A percentile compares a stretch with the other conserved stretches of the same genome.
Conservation (phyloP, 345 rosid species). For the Bruguiera sexangula region DNA sequence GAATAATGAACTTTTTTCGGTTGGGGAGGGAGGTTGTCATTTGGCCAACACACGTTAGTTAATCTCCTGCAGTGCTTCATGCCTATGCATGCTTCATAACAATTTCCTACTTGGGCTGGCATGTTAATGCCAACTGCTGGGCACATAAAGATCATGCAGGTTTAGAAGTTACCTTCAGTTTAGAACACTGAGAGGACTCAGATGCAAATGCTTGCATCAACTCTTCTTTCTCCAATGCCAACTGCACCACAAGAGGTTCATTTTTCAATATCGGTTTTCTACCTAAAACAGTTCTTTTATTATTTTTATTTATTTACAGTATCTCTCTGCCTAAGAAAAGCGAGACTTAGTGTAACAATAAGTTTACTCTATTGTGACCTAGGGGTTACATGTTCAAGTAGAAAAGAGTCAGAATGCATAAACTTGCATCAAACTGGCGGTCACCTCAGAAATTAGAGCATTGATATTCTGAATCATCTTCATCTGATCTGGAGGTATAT, state of each 20-base stretch:
- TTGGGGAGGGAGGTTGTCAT: too few species aligned
- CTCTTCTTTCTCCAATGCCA: conserved; percentile 85
- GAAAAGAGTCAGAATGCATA: neutral
- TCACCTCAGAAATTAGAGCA: conserved; percentile 71
- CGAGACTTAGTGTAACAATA: too few species aligned
- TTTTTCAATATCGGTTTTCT: neutral
- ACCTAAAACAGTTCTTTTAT: conserved; percentile 3
- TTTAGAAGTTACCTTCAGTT: conserved; percentile 54
- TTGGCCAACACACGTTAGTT: too few species aligned
- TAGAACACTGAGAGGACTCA: conserved; percentile 65
- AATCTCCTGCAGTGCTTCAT: too few species aligned
- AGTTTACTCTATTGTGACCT: too few species aligned
- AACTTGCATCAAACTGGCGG: neutral
- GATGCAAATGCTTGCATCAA: conserved; percentile 69
- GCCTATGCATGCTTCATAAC: too few species aligned
- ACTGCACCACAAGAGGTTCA: conserved; percentile 43
- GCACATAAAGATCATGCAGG: neutral
- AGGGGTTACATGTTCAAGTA: too few species aligned
- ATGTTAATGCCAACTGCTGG: neutral
- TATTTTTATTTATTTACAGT: neutral
- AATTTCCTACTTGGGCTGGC: neutral
- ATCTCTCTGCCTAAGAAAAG: neutral
- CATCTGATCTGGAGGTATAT: conserved; percentile 79
- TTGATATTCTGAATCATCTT: conserved; percentile 70
- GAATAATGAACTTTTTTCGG: too few species aligned